Evolutionary conservation across 345 rosid genomes (phyloP), one percentile per base, ranked within the genome.

Genomic region (Eucalyptus erythrocorys): DNA sequence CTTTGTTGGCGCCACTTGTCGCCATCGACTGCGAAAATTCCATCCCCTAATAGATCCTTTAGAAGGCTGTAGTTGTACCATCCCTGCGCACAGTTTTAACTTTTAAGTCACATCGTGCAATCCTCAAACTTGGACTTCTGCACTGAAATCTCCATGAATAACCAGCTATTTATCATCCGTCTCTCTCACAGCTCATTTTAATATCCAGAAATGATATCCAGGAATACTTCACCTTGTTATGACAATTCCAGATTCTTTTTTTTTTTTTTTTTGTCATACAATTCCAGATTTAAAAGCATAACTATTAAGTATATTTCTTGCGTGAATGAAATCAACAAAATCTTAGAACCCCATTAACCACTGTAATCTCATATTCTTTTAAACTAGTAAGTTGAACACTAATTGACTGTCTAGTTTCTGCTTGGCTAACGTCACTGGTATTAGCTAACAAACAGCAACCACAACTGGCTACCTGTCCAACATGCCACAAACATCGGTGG

Each of bases 1-100:
- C 95, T 92, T 90, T 94, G 94, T 40, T 92, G 90, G 21, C 94
- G 93, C 96, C 96, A 93, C 88, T 93, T 93, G 2, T 92, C 93
- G 16, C 95, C 95, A 84, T 94, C 94, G 4, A 94, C 95, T 1
- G 94, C 24, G 89, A 92, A 93, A 47, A 94, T 93, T 30, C 96
- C 94, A 50, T 94, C 92, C 12, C 94, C 95, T 7, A 94, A 88
- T 34, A 94, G 90, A 91, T 90, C 95, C 27, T 55, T 94, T 16
- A 94, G 76, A 30, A 91, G 89, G 85, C 19, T 85, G 91, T 93
- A 89, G 81, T 91, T 94, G 43, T 94, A 55, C 85, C 16, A n/a
- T 76, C 94, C 95, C 92, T 94, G 91, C 88, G 81, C 34, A 64
- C 34, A 32, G 53, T 32, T n/a, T 48, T 37, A 42, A 37, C 85